Conservation (phyloP, 352 stramenopile genomes). For the Poterioochromonas sp. region DNA sequence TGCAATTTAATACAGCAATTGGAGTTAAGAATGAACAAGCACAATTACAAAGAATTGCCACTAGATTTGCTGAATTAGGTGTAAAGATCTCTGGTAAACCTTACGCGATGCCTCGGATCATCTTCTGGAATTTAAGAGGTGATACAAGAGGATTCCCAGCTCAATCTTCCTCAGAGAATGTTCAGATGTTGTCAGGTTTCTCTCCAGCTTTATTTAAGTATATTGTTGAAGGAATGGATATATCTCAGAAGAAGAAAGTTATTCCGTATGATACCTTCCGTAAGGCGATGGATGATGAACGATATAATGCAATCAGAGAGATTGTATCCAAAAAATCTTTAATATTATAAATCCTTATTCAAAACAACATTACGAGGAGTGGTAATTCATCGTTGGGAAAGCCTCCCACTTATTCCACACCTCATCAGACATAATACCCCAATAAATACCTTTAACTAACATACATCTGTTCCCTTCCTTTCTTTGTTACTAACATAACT, state of each 20-base stretch:
- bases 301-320: conserved; percentile 35
- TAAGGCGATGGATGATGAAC: conserved; percentile 27
- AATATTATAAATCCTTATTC: too few relatives aligned
- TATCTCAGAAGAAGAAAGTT: not conserved
- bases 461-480: too few relatives aligned
- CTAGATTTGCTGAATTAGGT: conserved; percentile 29
- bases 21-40: conserved; percentile 3
- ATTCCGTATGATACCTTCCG: conserved; percentile 35
- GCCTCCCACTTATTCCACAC: too few relatives aligned
- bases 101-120: conserved; percentile 53
- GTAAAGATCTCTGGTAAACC: conserved; percentile 24
- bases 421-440: too few relatives aligned
- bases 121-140: conserved; percentile 61
- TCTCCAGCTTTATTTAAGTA: conserved; percentile 39
- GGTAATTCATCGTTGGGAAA: too few relatives aligned
- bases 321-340: too few relatives aligned
- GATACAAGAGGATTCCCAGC: conserved; percentile 37
- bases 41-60: not conserved
- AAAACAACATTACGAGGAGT: too few relatives aligned
- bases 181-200: conserved; percentile 39
- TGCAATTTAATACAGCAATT: conserved; percentile 60
- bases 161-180: not conserved
- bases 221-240: conserved; percentile 32
- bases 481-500: too few relatives aligned
- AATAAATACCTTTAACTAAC: too few relatives aligned